These are phyloP conservation scores for Solanum arcanum DNA, from an alignment of 257 asterid species.

Conservation along the genomic window DNA sequence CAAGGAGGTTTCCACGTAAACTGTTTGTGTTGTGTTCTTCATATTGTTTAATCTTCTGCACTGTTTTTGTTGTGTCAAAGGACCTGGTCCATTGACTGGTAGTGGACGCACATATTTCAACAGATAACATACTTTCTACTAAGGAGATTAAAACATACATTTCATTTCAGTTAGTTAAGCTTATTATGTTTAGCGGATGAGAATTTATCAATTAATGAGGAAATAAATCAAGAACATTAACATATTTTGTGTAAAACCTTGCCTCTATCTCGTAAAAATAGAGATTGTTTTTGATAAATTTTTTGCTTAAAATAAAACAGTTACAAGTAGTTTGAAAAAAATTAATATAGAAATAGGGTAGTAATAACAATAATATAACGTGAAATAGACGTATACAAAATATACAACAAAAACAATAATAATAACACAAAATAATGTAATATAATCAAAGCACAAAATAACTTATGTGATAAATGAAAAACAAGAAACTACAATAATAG, in stretches of 20 bases:
- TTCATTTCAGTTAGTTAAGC: background rate
- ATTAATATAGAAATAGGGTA: background rate
- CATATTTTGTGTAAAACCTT: background rate
- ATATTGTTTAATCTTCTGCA: too few relatives aligned
- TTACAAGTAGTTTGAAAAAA: background rate
- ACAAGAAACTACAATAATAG: background rate
- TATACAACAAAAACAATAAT: background rate
- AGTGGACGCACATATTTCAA: too few relatives aligned
- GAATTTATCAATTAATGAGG: background rate
- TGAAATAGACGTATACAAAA: background rate
- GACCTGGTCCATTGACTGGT: too few relatives aligned
- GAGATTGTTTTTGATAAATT: rapidly evolving
- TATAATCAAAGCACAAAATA: background rate
- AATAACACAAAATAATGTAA: background rate
- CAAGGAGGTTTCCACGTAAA: too few relatives aligned
- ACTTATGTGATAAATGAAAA: background rate
- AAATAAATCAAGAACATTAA: background rate
- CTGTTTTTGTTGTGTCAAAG: too few relatives aligned
- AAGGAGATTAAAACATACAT: background rate
- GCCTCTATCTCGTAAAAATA: background rate
- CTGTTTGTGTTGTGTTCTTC: too few relatives aligned
- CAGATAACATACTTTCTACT: background rate
- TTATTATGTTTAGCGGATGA: background rate
- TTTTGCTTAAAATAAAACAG: background rate
- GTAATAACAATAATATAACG: background rate